These are phyloP conservation scores for Alternaria brassicicola DNA, from an alignment of 2,329 filamentous ascomycete genomes.

Conservation along the genomic window DNA sequence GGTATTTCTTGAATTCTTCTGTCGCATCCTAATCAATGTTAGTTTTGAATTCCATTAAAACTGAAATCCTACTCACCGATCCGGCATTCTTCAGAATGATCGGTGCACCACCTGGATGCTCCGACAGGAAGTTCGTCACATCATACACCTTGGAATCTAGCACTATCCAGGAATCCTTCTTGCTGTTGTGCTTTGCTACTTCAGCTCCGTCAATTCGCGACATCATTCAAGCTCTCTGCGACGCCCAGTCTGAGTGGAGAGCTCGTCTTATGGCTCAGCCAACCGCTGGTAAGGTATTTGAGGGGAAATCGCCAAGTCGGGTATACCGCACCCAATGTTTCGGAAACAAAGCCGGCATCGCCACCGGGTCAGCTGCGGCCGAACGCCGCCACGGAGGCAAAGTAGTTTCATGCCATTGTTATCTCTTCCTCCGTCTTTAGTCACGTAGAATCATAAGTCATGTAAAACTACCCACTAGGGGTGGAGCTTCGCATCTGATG, in stretches of 20 bases:
- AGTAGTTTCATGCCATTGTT: neutral
- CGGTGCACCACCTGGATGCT: conserved; percentile 66
- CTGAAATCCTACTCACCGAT: conserved; percentile 38
- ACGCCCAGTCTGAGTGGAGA: neutral
- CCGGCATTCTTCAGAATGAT: conserved; percentile 52
- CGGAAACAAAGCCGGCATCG: conserved; percentile 28
- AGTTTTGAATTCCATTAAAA: neutral
- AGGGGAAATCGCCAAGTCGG: conserved; percentile 29
- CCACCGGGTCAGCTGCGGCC: conserved; percentile 3
- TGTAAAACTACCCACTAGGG: neutral
- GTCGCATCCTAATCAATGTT: conserved; percentile 38
- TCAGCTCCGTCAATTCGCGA: conserved; percentile 40
- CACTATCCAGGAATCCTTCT: conserved; percentile 65
- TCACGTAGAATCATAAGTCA: neutral
- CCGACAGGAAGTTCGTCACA: conserved; percentile 66
- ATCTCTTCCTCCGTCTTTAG: neutral
- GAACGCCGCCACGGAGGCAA: neutral
- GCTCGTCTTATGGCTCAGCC: conserved; percentile 15
- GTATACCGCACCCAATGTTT: conserved; percentile 16
- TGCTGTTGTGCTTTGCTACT: conserved; percentile 42
- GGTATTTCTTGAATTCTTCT: conserved; percentile 45
- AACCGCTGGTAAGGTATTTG: conserved; percentile 30
- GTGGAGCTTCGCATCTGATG: neutral
- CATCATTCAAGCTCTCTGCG: conserved; percentile 20
- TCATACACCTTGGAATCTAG: conserved; percentile 72